Conservation (phyloP, 1,284 basidiomycete species). For the Tilletiaria anomala region DNA sequence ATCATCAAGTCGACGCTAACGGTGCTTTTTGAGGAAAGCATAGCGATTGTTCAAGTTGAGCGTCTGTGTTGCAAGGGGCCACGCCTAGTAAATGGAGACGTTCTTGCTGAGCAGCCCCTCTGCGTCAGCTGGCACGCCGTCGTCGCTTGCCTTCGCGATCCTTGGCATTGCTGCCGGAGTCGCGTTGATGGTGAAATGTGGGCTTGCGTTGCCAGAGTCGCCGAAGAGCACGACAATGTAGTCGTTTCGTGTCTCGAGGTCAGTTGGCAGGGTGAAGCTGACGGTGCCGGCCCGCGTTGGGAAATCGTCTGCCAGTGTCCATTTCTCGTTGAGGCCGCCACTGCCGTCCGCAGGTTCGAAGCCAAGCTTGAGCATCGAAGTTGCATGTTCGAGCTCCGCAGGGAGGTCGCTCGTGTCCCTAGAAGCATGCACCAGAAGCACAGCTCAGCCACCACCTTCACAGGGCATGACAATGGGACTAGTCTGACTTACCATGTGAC, state of each 20-base stretch:
- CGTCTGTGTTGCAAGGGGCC: no score
- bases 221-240: constrained; percentile 22
- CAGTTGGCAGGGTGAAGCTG: constrained; percentile 8
- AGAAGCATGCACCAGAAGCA: no score
- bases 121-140: no score
- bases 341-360: constrained; percentile 4
- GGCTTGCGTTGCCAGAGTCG: constrained; percentile 16
- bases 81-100: no score
- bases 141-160: no score
- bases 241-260: constrained; percentile 8
- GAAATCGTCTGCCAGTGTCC: constrained; percentile 13
- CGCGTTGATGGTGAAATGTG: constrained; percentile 15
- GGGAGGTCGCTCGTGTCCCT: neutral
- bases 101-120: no score
- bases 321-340: constrained; percentile 9
- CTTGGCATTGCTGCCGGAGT: no score
- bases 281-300: constrained; percentile 6
- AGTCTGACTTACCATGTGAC: constrained; percentile 12
- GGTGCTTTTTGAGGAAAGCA: no score
- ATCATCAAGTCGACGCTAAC: no score
- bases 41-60: no score
- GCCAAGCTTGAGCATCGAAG: constrained; percentile 9
- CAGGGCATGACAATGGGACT: neutral
- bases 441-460: neutral
- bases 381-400: neutral